phyloP scores from a whole-genome alignment of 2,329 filamentous ascomycete species.

The Sarocladium oryzae region DNA sequence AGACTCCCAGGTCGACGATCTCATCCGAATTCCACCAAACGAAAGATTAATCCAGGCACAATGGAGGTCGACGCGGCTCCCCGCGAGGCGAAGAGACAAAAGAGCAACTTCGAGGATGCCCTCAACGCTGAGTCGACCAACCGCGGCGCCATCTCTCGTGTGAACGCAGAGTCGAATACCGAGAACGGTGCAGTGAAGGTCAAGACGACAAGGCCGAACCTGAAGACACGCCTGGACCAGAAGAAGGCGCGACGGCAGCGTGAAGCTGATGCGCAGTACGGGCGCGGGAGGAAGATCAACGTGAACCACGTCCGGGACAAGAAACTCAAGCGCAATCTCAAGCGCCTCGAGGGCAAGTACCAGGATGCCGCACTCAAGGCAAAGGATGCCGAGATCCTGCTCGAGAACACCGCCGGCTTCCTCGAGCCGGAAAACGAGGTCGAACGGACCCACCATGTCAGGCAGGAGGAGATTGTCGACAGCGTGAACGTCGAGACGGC shows the following conservation, averaged over 20 bases:
- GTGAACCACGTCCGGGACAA: slow-evolving; percentile 74
- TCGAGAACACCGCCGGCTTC: slow-evolving; percentile 81
- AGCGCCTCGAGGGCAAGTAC: slow-evolving; percentile 73
- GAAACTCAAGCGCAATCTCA: slow-evolving; percentile 78
- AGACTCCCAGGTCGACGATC: background rate
- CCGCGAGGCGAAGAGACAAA: slow-evolving; percentile 5
- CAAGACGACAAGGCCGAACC: slow-evolving; percentile 42
- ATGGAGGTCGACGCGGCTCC: slow-evolving; percentile 32
- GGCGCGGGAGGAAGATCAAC: slow-evolving; percentile 71
- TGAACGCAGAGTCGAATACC: slow-evolving; percentile 10
- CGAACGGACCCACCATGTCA: slow-evolving; percentile 86
- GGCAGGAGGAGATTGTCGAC: slow-evolving; percentile 75
- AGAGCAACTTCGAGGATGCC: background rate
- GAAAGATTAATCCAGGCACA: slow-evolving; percentile 4
- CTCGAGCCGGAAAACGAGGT: slow-evolving; percentile 83
- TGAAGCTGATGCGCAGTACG: slow-evolving; percentile 71
- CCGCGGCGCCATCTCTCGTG: background rate
- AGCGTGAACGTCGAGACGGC: slow-evolving; percentile 76
- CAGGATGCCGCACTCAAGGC: slow-evolving; percentile 74
- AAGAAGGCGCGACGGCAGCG: slow-evolving; percentile 45
- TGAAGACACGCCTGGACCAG: slow-evolving; percentile 44
- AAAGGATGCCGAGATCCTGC: slow-evolving; percentile 90
- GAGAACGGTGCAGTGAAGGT: slow-evolving; percentile 43
- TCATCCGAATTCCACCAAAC: background rate
- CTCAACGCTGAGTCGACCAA: background rate